phyloP scores from a whole-genome alignment of 768 basidiomycete species.

The Mycena rebaudengoi region DNA sequence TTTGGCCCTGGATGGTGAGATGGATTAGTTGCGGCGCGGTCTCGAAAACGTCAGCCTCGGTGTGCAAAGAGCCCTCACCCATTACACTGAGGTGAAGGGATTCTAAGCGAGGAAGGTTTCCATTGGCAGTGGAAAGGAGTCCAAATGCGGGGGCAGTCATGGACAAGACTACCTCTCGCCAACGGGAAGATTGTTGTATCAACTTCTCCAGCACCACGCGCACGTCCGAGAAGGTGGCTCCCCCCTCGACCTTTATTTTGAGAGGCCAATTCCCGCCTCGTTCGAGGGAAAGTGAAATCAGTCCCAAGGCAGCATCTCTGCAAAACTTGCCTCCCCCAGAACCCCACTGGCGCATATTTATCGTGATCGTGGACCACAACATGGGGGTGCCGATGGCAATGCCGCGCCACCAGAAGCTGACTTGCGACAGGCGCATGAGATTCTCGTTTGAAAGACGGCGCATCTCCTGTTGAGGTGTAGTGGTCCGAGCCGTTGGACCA shows the following conservation, averaged over 20 bases:
- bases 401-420: too few relatives aligned
- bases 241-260: not conserved
- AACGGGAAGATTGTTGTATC: not conserved
- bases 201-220: not conserved
- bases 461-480: too few relatives aligned
- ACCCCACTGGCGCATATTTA: too few relatives aligned
- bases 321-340: too few relatives aligned
- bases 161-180: slow-evolving; percentile 7
- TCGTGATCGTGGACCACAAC: too few relatives aligned
- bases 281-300: slow-evolving; percentile 1
- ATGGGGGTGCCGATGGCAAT: too few relatives aligned
- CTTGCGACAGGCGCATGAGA: too few relatives aligned
- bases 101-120: not conserved
- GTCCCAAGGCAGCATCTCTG: too few relatives aligned
- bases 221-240: not conserved
- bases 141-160: not conserved
- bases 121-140: not conserved
- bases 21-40: not conserved
- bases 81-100: not conserved
- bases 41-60: not conserved
- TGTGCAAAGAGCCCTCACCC: not conserved
- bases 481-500: too few relatives aligned
- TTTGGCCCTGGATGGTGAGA: not conserved
- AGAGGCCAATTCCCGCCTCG: slow-evolving; percentile 3
- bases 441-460: too few relatives aligned